phyloP scores from a whole-genome alignment of 2,329 filamentous ascomycete genomes.

The Claviceps spartinae region DNA sequence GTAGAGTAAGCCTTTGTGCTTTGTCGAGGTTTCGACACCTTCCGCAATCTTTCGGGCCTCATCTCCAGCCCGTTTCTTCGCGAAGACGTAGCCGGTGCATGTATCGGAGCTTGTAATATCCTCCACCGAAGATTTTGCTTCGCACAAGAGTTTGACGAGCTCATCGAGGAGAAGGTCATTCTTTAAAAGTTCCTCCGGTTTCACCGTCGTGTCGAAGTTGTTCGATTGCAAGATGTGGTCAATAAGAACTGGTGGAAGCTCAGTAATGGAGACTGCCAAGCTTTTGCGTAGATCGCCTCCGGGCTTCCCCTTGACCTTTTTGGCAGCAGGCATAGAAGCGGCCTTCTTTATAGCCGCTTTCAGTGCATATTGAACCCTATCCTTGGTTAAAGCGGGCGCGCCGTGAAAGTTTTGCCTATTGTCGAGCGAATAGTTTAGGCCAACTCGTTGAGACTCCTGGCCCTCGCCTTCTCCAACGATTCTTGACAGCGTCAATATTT shows the following conservation, averaged over 20 bases:
- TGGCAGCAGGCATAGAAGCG: conserved; percentile 30
- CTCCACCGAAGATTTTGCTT: conserved; percentile 52
- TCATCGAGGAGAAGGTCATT: conserved; percentile 50
- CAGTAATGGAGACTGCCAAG: conserved; percentile 70
- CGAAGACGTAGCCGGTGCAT: conserved; percentile 78
- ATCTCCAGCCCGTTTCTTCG: conserved; percentile 38
- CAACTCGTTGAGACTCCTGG: conserved; percentile 70
- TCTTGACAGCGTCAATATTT: conserved; percentile 67
- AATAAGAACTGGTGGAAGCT: conserved; percentile 75
- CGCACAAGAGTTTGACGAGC: conserved; percentile 53
- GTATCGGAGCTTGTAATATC: conserved; percentile 51
- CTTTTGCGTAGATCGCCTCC: conserved; percentile 68
- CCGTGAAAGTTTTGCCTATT: conserved; percentile 74
- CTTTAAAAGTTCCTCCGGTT: conserved; percentile 56
- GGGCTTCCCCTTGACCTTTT: conserved; percentile 59
- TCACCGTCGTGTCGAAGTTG: conserved; percentile 53
- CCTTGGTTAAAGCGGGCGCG: conserved; percentile 59
- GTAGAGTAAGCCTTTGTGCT: conserved; percentile 50
- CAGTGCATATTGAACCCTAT: conserved; percentile 57
- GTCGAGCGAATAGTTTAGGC: conserved; percentile 64
- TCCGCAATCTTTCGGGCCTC: conserved; percentile 7
- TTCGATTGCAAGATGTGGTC: conserved; percentile 68
- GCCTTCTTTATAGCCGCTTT: conserved; percentile 49
- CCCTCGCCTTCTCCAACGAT: conserved; percentile 68
- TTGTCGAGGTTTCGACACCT: conserved; percentile 21